A percentile compares a stretch with the other conserved stretches of the same genome.
Evolutionary conservation across 2,329 filamentous ascomycete genomes (phyloP).

Genomic region (Alternaria ethzedia): DNA sequence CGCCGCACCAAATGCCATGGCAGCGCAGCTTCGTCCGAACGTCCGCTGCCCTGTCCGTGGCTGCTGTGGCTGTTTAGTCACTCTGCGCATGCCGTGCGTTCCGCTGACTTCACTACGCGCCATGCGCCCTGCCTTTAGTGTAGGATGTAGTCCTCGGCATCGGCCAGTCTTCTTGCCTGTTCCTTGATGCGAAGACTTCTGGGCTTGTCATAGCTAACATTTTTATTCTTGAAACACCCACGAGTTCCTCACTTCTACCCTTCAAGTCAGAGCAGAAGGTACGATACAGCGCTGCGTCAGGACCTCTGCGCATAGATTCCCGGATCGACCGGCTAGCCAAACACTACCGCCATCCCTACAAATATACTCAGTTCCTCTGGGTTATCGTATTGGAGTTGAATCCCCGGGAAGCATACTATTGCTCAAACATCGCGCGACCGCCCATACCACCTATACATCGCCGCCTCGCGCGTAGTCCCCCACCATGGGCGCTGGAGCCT

Average conservation of each 20-base stretch:
- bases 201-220: not conserved
- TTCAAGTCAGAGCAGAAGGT: not conserved
- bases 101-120: conserved; percentile 14
- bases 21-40: conserved; percentile 10
- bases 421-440: not conserved
- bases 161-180: not conserved
- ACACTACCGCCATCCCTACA: not conserved
- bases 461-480: conserved; percentile 1
- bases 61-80: conserved; percentile 2
- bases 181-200: not conserved
- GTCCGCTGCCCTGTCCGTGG: not conserved
- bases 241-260: not conserved
- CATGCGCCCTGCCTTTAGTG: conserved; percentile 1
- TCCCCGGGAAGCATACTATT: not conserved
- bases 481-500: conserved; percentile 62
- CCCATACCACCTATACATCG: not conserved
- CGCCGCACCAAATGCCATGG: conserved; percentile 1
- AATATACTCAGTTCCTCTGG: not conserved
- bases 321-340: not conserved
- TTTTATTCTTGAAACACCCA: not conserved
- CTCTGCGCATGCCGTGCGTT: conserved; percentile 6
- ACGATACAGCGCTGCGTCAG: not conserved
- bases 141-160: not conserved
- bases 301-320: not conserved
- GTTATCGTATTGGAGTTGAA: not conserved